These are phyloP conservation scores for Lentithecium fluviatile DNA, from an alignment of 495 filamentous ascomycete species.

Conservation along the genomic window DNA sequence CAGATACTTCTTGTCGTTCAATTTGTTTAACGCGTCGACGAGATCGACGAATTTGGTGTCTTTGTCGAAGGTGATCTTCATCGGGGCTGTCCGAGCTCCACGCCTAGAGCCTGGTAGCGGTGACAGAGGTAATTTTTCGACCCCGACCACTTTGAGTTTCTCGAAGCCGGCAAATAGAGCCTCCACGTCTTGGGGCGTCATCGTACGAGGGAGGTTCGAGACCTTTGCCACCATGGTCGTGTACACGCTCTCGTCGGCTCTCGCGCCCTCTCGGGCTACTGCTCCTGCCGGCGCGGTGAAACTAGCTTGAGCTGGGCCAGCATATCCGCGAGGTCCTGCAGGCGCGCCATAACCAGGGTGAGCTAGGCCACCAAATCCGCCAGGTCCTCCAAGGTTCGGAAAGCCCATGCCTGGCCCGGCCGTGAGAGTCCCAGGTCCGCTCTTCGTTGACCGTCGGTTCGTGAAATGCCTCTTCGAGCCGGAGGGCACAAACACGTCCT, in stretches of 20 bases:
- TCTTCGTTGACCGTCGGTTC: not conserved
- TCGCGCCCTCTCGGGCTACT: not conserved
- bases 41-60: not conserved
- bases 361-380: not conserved
- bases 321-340: not conserved
- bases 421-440: constrained; percentile 16
- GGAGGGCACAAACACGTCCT: not conserved
- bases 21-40: not conserved
- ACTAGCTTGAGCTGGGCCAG: not conserved
- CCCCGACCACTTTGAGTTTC: constrained; percentile 7
- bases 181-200: not conserved
- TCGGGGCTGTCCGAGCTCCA: not conserved
- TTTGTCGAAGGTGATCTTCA: constrained; percentile 12
- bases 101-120: not conserved
- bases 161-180: constrained; percentile 10
- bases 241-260: not conserved
- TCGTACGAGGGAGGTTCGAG: constrained; percentile 19
- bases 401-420: not conserved
- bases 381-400: not conserved
- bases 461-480: constrained; percentile 7
- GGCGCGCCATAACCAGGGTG: not conserved
- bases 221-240: constrained; percentile 10
- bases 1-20: constrained; percentile 23
- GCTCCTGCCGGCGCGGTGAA: not conserved
- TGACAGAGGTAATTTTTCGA: constrained; percentile 5